phyloP scores from a whole-genome alignment of 164 flowering plant species.

The Amborella trichopoda region DNA sequence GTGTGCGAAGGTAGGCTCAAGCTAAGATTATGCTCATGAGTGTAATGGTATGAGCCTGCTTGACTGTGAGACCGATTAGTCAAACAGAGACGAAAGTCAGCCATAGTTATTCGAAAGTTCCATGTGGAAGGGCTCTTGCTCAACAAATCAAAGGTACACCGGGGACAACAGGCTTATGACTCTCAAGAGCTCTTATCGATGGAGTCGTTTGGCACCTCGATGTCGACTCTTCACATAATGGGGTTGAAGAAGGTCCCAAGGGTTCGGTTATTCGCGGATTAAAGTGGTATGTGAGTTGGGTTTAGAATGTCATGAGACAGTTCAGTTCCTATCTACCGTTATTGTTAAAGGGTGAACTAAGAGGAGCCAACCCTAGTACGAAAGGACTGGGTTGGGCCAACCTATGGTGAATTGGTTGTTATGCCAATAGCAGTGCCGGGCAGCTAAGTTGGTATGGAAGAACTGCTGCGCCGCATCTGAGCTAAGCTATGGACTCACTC shows the following conservation, averaged over 20 bases:
- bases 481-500: no score
- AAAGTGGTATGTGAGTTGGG: no score
- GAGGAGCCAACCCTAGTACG: slow-evolving; percentile 5
- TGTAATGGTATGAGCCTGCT: no score
- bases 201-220: slow-evolving; percentile 13
- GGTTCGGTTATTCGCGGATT: not conserved
- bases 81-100: no score
- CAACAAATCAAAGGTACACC: slow-evolving; percentile 11
- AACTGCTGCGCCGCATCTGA: no score
- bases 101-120: no score
- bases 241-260: not conserved
- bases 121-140: no score
- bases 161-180: slow-evolving; percentile 12
- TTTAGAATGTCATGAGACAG: no score
- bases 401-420: slow-evolving; percentile 5
- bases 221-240: not conserved
- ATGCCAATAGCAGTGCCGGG: no score
- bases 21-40: no score
- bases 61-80: no score
- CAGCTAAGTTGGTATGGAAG: no score
- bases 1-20: not conserved
- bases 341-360: slow-evolving; percentile 3
- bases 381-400: slow-evolving; percentile 6
- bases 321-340: slow-evolving; percentile 1
- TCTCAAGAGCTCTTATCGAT: slow-evolving; percentile 14